These are phyloP conservation scores for Lactarius psammicola DNA, from an alignment of 768 basidiomycete species.

Conservation along the genomic window DNA sequence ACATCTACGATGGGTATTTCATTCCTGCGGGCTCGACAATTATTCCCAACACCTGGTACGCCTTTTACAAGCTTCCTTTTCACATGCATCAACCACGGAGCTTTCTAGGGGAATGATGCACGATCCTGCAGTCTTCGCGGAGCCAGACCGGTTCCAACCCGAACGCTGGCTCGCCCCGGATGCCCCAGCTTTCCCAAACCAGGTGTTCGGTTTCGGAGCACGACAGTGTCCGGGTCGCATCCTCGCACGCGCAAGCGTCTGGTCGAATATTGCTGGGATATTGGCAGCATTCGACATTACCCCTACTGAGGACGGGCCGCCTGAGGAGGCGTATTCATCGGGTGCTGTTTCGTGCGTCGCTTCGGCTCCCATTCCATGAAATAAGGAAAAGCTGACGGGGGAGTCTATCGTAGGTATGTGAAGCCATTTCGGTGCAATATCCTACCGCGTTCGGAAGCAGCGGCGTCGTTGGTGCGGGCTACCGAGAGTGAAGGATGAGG, in stretches of 20 bases:
- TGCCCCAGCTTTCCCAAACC: not conserved
- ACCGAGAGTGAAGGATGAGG: not conserved
- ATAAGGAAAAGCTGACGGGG: not conserved
- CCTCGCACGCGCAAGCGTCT: not conserved
- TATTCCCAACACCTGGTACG: not conserved
- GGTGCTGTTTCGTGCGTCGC: too few species aligned
- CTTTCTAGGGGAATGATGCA: not conserved
- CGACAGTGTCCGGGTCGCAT: not conserved
- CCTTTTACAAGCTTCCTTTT: not conserved
- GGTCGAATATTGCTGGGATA: not conserved
- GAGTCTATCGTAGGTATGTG: not conserved
- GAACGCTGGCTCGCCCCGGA: not conserved
- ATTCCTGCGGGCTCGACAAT: not conserved
- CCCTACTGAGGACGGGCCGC: not conserved
- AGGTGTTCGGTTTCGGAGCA: not conserved
- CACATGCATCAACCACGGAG: not conserved
- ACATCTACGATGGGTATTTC: not conserved
- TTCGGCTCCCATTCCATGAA: too few species aligned
- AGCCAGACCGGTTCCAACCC: not conserved
- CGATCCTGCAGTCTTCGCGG: not conserved
- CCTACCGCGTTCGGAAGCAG: not conserved
- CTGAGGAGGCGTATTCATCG: not conserved
- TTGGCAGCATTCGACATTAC: not conserved
- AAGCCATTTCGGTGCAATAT: not conserved
- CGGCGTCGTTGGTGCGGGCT: not conserved